These are phyloP conservation scores for Funneliformis caledonium DNA, from an alignment of 371 early-diverging fungal species.

Conservation along the genomic window DNA sequence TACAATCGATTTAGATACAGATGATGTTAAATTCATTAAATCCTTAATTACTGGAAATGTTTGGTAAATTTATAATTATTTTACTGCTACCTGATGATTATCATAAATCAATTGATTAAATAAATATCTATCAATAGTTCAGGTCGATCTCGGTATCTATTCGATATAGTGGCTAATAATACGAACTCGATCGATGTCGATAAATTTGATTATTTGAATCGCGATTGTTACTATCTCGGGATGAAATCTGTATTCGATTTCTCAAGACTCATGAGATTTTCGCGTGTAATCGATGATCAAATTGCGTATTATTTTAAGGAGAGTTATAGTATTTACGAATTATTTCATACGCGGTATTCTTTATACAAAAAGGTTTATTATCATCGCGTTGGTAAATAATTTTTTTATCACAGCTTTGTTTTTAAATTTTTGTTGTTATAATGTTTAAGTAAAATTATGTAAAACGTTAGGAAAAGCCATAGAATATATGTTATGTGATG, in stretches of 20 bases:
- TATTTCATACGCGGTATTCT: constrained; percentile 92
- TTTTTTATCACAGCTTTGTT: background rate
- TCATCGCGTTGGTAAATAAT: constrained; percentile 74
- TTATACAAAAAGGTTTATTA: constrained; percentile 92
- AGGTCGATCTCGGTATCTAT: constrained; percentile 63
- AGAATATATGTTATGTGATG: constrained; percentile 91
- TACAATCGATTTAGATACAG: constrained; percentile 68
- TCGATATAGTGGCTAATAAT: constrained; percentile 96
- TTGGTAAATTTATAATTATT: constrained; percentile 38
- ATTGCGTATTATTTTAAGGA: constrained; percentile 89
- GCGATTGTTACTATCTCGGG: constrained; percentile 90
- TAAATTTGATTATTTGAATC: constrained; percentile 94
- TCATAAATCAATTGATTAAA: background rate
- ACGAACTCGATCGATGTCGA: constrained; percentile 95
- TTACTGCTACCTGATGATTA: background rate
- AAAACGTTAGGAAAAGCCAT: constrained; percentile 57
- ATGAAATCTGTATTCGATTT: constrained; percentile 53
- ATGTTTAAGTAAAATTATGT: constrained; percentile 41
- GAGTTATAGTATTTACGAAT: constrained; percentile 78
- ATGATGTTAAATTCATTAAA: constrained; percentile 80
- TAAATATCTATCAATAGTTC: background rate
- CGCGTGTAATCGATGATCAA: constrained; percentile 86
- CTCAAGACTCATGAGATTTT: constrained; percentile 74
- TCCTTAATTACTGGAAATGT: constrained; percentile 78
- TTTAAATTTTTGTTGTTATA: background rate